phyloP scores from a whole-genome alignment of 371 early-diverging fungal species.

The Conidiobolus incongruus region DNA sequence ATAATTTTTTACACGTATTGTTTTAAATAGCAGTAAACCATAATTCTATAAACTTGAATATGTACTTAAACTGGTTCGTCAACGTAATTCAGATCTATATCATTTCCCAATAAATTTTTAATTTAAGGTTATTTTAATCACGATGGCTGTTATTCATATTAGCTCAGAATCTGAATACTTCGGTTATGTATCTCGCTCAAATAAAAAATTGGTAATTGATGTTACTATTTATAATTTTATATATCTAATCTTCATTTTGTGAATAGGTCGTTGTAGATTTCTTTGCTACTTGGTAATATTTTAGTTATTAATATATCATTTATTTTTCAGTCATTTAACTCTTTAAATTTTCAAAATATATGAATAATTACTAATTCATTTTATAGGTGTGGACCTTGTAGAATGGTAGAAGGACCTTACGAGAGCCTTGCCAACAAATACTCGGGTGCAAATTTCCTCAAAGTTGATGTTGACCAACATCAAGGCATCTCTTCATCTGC shows the following conservation, averaged over 20 bases:
- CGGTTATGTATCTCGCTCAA: background rate
- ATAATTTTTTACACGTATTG: too few relatives aligned
- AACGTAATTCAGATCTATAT: too few relatives aligned
- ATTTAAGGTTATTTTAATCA: background rate
- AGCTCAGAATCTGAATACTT: background rate
- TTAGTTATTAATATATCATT: too few relatives aligned
- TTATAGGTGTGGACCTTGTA: slow-evolving; percentile 6
- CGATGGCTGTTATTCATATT: background rate
- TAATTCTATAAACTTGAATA: too few relatives aligned
- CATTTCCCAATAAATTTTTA: too few relatives aligned
- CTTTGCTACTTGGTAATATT: slow-evolving; percentile 5
- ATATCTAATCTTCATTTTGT: too few relatives aligned
- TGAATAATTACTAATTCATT: background rate
- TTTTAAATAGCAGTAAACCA: too few relatives aligned
- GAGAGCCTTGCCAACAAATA: slow-evolving; percentile 2
- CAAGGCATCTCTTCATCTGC: background rate
- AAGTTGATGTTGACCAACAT: slow-evolving; percentile 5
- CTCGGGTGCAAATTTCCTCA: slow-evolving; percentile 3
- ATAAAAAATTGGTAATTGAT: background rate
- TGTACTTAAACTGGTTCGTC: too few relatives aligned
- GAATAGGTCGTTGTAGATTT: slow-evolving; percentile 6
- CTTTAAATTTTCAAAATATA: too few relatives aligned
- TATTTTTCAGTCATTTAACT: too few relatives aligned
- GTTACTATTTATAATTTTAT: background rate
- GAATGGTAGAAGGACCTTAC: slow-evolving; percentile 3